These are phyloP conservation scores for Annona cherimola DNA, from an alignment of 164 flowering plant genomes.

Conservation along the genomic window DNA sequence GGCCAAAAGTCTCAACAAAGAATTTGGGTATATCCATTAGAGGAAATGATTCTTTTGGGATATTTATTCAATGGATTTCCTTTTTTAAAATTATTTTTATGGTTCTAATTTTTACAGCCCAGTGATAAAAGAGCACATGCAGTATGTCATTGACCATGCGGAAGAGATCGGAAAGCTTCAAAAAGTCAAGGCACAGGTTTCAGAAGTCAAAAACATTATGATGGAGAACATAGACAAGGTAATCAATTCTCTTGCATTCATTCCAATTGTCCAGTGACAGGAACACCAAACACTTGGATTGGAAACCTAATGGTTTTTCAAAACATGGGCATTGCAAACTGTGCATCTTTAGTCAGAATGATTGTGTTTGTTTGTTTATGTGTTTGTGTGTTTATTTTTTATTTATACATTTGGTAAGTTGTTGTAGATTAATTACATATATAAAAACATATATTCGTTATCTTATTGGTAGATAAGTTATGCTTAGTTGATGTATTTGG, in stretches of 20 bases:
- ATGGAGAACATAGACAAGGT: constrained; percentile 89
- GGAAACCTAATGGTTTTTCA: constrained; percentile 2
- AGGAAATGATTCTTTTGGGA: neutral
- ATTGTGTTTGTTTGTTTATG: too few relatives aligned
- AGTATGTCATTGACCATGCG: constrained; percentile 76
- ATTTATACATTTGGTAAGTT: too few relatives aligned
- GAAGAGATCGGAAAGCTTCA: constrained; percentile 80
- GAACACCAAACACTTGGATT: neutral
- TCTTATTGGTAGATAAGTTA: too few relatives aligned
- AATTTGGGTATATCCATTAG: constrained; percentile 61
- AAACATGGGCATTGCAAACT: neutral
- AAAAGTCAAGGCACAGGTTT: constrained; percentile 91
- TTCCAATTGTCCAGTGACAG: neutral
- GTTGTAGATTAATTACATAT: too few relatives aligned
- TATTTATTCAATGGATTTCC: neutral
- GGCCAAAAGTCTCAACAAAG: constrained; percentile 90
- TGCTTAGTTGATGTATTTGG: too few relatives aligned
- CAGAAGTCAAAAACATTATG: constrained; percentile 85
- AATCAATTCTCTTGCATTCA: constrained; percentile 9
- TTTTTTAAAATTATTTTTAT: neutral
- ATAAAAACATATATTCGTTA: too few relatives aligned
- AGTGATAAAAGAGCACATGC: constrained; percentile 86
- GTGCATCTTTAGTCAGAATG: neutral
- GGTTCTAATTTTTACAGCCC: constrained; percentile 38
- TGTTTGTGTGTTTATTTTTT: too few relatives aligned